Evolutionary conservation across 78 protist species (phyloP).

Genomic region (Emiliania huxleyi): DNA sequence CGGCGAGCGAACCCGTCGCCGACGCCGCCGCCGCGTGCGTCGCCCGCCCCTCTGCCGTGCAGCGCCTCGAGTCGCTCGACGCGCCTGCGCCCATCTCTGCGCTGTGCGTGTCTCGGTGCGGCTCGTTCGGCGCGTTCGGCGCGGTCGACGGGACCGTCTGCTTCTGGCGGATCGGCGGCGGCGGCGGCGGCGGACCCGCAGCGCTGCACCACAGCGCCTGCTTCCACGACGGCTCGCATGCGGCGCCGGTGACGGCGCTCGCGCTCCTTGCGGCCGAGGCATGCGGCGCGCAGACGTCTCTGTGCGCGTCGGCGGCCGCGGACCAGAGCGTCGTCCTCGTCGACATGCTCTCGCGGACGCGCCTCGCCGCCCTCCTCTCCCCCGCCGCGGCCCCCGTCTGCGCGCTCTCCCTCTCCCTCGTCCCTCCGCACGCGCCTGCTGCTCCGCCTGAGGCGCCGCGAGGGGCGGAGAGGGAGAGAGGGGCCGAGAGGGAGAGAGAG

Average conservation of each 20-base stretch:
- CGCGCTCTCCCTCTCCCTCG: not conserved
- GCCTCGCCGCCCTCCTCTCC: not conserved
- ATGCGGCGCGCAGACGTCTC: not conserved
- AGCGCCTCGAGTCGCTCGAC: no score
- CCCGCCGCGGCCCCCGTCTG: not conserved
- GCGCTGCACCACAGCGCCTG: not conserved
- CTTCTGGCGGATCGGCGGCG: not conserved
- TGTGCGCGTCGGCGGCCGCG: not conserved
- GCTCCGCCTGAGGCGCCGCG: not conserved
- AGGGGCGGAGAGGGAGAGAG: no score
- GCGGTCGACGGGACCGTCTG: not conserved
- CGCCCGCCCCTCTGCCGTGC: no score
- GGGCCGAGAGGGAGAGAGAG: no score
- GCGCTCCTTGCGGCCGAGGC: not conserved
- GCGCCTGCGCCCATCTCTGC: not conserved
- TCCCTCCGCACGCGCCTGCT: not conserved
- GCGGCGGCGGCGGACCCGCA: not conserved
- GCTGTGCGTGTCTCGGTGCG: not conserved
- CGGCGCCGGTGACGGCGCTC: not conserved
- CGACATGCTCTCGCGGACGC: not conserved
- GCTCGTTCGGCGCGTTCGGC: not conserved
- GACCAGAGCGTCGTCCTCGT: not conserved
- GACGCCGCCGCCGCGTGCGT: no score
- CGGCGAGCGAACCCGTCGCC: no score
- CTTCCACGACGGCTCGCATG: not conserved